A percentile compares a stretch with the other conserved stretches of the same genome.
Evolutionary conservation across 164 flowering plant genomes (phyloP).

Genomic region (Umbellularia californica): DNA sequence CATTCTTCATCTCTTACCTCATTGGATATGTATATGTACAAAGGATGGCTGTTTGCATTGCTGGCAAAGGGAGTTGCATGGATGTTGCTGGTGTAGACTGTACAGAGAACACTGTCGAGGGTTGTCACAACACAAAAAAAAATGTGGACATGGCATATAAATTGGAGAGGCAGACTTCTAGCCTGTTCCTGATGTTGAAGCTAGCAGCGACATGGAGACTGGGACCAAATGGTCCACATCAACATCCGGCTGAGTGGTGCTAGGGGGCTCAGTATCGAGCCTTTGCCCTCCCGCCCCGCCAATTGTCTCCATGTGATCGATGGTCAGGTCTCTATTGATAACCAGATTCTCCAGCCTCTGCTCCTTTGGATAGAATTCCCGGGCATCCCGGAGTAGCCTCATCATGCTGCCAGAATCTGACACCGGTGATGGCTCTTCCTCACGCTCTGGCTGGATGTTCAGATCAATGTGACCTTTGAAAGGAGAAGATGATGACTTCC

Average conservation of each 20-base stretch:
- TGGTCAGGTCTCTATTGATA: slow-evolving; percentile 13
- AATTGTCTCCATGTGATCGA: slow-evolving; percentile 13
- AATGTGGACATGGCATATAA: neutral
- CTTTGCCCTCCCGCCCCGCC: slow-evolving; percentile 19
- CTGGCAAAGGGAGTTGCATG: neutral
- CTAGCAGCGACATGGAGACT: slow-evolving; percentile 11
- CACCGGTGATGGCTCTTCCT: slow-evolving; percentile 55
- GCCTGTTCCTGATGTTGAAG: slow-evolving; percentile 16
- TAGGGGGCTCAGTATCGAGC: slow-evolving; percentile 5
- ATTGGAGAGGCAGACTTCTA: neutral
- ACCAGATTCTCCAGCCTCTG: slow-evolving; percentile 15
- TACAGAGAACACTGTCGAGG: neutral
- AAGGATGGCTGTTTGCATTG: slow-evolving; percentile 8
- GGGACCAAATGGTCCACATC: slow-evolving; percentile 14
- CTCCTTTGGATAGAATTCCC: slow-evolving; percentile 31
- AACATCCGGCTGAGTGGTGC: slow-evolving; percentile 10
- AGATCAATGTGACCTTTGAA: slow-evolving; percentile 74
- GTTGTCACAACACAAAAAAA: neutral
- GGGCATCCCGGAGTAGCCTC: slow-evolving; percentile 33
- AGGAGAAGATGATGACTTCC: slow-evolving; percentile 38
- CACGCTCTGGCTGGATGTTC: slow-evolving; percentile 79
- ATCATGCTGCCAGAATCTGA: slow-evolving; percentile 40
- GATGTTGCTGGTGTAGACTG: neutral
- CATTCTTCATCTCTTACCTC: slow-evolving; percentile 6
- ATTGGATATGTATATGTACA: slow-evolving; percentile 14